Conservation (phyloP, 305 asterid species). For the Fraxinus sp. region DNA sequence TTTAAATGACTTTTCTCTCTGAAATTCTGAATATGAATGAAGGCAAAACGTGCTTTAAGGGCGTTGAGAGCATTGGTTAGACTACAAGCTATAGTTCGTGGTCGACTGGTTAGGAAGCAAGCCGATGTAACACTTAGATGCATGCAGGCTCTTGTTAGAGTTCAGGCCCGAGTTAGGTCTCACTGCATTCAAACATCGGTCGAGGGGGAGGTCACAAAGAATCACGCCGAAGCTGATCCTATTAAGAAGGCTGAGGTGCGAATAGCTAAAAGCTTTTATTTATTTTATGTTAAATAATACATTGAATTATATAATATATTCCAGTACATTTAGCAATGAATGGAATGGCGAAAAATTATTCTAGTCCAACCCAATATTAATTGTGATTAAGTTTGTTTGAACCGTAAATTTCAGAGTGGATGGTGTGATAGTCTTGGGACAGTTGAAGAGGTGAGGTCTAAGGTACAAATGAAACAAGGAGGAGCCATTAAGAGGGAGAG, state of each 20-base stretch:
- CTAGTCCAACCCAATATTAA: background rate
- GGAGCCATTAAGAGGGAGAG: constrained; percentile 91
- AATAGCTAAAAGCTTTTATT: background rate
- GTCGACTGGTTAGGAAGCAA: constrained; percentile 73
- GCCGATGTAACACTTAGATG: constrained; percentile 82
- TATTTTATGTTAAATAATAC: too few species aligned
- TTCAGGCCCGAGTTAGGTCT: constrained; percentile 77
- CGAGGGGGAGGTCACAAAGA: constrained; percentile 28
- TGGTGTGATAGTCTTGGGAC: constrained; percentile 91
- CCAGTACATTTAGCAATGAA: background rate
- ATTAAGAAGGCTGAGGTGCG: constrained; percentile 64
- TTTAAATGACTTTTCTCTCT: background rate
- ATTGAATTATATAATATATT: too few species aligned
- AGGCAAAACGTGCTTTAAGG: constrained; percentile 94
- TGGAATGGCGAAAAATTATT: background rate
- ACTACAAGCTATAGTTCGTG: constrained; percentile 89
- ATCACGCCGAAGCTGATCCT: constrained; percentile 39
- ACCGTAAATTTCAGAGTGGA: constrained; percentile 44
- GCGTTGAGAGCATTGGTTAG: constrained; percentile 83
- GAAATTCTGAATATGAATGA: background rate
- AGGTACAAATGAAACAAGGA: constrained; percentile 78
- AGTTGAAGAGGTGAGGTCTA: constrained; percentile 61
- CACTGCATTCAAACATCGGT: constrained; percentile 43
- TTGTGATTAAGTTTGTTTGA: background rate
- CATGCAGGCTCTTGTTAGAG: constrained; percentile 92